A percentile compares a stretch with the other conserved stretches of the same genome.
Evolutionary conservation across 2,329 filamentous ascomycete genomes (phyloP).

Genomic region (Pleoardoris graminearum): DNA sequence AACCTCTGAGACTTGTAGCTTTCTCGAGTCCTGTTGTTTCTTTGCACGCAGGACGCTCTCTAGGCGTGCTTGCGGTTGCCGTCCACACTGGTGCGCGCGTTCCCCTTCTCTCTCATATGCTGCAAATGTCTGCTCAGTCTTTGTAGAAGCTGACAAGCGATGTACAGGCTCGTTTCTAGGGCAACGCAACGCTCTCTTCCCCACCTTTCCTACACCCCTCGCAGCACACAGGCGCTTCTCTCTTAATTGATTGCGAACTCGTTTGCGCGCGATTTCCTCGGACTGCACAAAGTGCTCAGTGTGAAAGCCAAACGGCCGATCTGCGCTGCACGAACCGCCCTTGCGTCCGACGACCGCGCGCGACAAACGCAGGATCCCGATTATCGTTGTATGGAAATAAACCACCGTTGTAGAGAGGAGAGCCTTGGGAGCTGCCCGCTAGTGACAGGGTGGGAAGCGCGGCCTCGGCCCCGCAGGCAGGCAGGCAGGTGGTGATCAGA

Average conservation of each 20-base stretch:
- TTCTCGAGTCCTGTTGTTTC: slow-evolving; percentile 4
- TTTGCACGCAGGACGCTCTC: not conserved
- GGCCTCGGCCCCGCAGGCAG: not conserved
- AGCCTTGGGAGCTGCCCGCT: not conserved
- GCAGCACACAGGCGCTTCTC: not conserved
- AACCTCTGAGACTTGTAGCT: not conserved
- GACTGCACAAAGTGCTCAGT: not conserved
- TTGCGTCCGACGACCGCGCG: not conserved
- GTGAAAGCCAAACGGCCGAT: too few species aligned
- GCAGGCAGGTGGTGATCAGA: not conserved
- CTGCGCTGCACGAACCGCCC: too few species aligned
- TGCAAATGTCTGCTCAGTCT: not conserved
- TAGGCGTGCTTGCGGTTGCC: not conserved
- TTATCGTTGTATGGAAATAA: not conserved
- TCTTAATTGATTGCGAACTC: not conserved
- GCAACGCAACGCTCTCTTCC: slow-evolving; percentile 4
- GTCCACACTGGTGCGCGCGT: not conserved
- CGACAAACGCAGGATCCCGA: not conserved
- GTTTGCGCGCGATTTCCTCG: not conserved
- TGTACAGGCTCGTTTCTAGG: slow-evolving; percentile 1
- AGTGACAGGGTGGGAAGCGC: not conserved
- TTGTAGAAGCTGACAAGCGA: slow-evolving; percentile 1
- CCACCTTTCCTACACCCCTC: not conserved
- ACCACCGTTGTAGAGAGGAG: not conserved
- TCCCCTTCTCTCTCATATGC: not conserved